phyloP scores from a whole-genome alignment of 1,284 basidiomycete genomes.

The Ceratobasidium sp. region DNA sequence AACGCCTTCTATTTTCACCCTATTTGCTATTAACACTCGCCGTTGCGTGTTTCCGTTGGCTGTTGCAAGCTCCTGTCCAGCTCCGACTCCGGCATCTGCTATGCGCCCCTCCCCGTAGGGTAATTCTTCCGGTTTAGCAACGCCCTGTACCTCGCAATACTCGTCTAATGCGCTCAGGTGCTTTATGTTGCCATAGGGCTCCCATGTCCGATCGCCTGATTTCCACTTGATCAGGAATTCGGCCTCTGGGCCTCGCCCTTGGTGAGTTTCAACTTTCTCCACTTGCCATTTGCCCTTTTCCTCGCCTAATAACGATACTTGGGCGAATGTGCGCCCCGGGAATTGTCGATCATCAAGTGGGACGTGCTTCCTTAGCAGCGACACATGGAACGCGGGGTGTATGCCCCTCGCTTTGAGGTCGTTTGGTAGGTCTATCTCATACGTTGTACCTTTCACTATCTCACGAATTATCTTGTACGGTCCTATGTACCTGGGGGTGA shows the following conservation, averaged over 20 bases:
- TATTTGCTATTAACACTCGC: background rate
- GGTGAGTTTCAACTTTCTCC: slow-evolving; percentile 55
- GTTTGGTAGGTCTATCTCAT: slow-evolving; percentile 54
- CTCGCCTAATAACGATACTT: slow-evolving; percentile 3
- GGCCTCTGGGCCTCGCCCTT: slow-evolving; percentile 48
- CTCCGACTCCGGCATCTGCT: background rate
- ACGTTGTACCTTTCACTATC: slow-evolving; percentile 51
- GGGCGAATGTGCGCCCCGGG: slow-evolving; percentile 30
- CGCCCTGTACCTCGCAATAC: slow-evolving; percentile 14
- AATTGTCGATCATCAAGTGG: slow-evolving; percentile 42
- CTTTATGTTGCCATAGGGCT: background rate
- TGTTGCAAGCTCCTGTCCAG: background rate
- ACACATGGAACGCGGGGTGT: slow-evolving; percentile 51
- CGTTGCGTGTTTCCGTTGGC: background rate
- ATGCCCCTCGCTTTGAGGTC: slow-evolving; percentile 51
- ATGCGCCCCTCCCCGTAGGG: background rate
- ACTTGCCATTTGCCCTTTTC: slow-evolving; percentile 56
- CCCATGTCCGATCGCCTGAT: slow-evolving; percentile 27
- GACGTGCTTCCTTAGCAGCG: slow-evolving; percentile 49
- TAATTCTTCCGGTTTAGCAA: background rate
- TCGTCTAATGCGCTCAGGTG: slow-evolving; percentile 14
- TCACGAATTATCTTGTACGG: slow-evolving; percentile 54
- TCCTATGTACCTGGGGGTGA: slow-evolving; percentile 56
- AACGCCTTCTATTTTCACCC: background rate
- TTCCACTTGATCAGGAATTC: slow-evolving; percentile 6